Percentiles rank a stretch among this genome's conserved stretches.
phyloP scores from a whole-genome alignment of 768 basidiomycete genomes.

The Boletus sp. region DNA sequence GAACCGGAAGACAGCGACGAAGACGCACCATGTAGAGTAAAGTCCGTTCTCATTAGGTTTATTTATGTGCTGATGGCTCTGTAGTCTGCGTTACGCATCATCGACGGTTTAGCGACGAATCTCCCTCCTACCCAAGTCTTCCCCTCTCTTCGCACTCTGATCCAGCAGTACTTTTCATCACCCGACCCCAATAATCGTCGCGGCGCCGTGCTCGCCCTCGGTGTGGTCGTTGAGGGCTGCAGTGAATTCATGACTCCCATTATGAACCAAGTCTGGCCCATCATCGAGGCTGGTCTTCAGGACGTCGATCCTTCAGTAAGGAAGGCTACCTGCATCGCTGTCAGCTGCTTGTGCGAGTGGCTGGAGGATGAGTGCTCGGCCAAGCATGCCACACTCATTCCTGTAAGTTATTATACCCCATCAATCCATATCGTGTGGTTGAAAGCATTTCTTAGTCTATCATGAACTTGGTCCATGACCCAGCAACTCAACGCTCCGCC shows the following conservation, averaged over 20 bases:
- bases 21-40: constrained; percentile 85
- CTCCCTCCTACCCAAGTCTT: constrained; percentile 95
- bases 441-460: constrained; percentile 55
- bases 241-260: constrained; percentile 96
- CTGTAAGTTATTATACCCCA: constrained; percentile 46
- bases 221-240: constrained; percentile 95
- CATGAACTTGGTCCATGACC: constrained; percentile 86
- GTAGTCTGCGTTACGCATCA: constrained; percentile 89
- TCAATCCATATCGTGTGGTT: not conserved
- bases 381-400: constrained; percentile 80
- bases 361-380: constrained; percentile 87
- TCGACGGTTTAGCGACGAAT: constrained; percentile 88
- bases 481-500: constrained; percentile 84
- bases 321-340: constrained; percentile 93
- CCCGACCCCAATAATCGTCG: constrained; percentile 77
- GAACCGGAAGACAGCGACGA: constrained; percentile 94
- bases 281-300: constrained; percentile 83
- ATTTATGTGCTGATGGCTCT: constrained; percentile 4
- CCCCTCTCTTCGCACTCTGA: constrained; percentile 80
- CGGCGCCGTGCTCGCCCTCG: constrained; percentile 91
- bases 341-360: constrained; percentile 97
- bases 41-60: constrained; percentile 24
- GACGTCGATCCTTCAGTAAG: constrained; percentile 84
- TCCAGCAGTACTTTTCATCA: constrained; percentile 82
- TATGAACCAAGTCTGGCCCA: constrained; percentile 89